phyloP scores from a whole-genome alignment of 768 basidiomycete genomes.

The Phylloporus arenicola region DNA sequence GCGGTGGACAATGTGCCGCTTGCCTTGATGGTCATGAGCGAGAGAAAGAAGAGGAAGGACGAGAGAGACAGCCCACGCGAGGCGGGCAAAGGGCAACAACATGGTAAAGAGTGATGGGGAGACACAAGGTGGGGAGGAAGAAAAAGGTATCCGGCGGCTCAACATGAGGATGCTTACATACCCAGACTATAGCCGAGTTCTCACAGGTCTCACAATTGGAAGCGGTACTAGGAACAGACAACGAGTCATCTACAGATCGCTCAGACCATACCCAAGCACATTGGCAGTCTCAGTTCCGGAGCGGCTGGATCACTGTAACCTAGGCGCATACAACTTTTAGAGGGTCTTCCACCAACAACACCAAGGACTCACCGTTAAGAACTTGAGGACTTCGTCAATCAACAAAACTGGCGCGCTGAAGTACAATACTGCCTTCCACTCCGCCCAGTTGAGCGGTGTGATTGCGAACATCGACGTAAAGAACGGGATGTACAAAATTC shows the following conservation, averaged over 20 bases:
- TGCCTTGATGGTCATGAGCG: conserved; percentile 19
- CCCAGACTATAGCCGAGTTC: background rate
- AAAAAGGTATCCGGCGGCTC: background rate
- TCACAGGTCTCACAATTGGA: background rate
- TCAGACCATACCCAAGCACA: background rate
- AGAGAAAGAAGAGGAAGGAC: conserved; percentile 14
- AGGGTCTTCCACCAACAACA: background rate
- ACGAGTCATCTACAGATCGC: background rate
- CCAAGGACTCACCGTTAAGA: conserved; percentile 54
- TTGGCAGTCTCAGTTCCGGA: conserved; percentile 38
- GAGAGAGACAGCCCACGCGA: conserved; percentile 19
- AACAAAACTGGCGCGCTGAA: conserved; percentile 84
- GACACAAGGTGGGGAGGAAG: background rate
- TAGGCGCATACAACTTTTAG: conserved; percentile 19
- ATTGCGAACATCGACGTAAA: conserved; percentile 90
- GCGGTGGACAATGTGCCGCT: conserved; percentile 21
- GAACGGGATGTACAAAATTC: conserved; percentile 96
- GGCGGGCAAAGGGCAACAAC: conserved; percentile 17
- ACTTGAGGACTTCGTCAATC: conserved; percentile 89
- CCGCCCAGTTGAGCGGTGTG: conserved; percentile 86
- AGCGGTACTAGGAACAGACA: background rate
- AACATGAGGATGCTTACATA: conserved; percentile 7
- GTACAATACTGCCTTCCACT: conserved; percentile 91
- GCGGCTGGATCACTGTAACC: conserved; percentile 55
- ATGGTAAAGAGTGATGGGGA: conserved; percentile 18